Evolutionary conservation across 805 yeast species (phyloP), one percentile per base, ranked within the genome.

Genomic region (Lipomyces sp.): DNA sequence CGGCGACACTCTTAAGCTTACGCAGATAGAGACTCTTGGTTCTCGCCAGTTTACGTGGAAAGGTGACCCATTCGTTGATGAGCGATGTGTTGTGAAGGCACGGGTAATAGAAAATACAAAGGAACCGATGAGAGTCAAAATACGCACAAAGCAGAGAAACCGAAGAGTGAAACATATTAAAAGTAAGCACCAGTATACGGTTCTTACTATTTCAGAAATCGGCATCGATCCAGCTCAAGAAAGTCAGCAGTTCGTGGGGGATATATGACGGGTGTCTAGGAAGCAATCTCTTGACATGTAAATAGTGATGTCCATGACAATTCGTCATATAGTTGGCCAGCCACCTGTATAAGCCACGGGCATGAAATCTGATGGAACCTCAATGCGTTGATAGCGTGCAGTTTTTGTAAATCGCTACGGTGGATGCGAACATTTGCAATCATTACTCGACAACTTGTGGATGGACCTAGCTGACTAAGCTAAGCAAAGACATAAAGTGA

Each of bases 1-100:
- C 3, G 99, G 99, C 24, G 97, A 93, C 77, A 81, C 82, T n/a
- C 80, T 95, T 60, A 79, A 82, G 58, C 83, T 95, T 75, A 86
- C 85, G 69, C 88, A 92, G 73, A 92, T 94, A 45, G 85, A 88
- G 15, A 87, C 92, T 10, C 78, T 95, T 35, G 99, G 99, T 2
- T 87, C 96, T 7, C 87, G 97, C 59, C 89, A 91, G 75, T 90
- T 85, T 80, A 92, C 92, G 11, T 83, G 85, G 65, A 82, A 84
- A 61, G 87, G 85, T 58, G 79, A 81, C 59, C 83, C 86, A 29
- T 72, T 76, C 53, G 80, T 89, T 59, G 82, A 85, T 13, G 59
- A 61, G 10, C 60, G 63, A 24, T 64, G 62, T 42, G 62, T 64
- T 24, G 64, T 73, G 13, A 59, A 63, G 2, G 75, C 75, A 2